These are phyloP conservation scores for Epichloe amarillans DNA, from an alignment of 2,329 filamentous ascomycete species.

Conservation along the genomic window DNA sequence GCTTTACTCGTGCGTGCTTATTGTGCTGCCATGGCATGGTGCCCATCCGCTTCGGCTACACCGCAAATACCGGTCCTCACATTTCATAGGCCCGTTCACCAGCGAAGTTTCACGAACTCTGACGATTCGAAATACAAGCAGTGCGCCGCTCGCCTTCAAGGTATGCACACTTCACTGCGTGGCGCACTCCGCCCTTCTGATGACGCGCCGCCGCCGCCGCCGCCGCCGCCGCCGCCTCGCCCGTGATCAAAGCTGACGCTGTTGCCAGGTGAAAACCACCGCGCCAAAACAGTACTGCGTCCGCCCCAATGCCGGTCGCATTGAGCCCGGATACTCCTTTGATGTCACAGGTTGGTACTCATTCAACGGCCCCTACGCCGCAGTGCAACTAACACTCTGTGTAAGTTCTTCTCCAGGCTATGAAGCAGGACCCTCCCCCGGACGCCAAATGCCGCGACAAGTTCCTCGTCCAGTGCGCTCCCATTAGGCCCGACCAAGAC, in stretches of 20 bases:
- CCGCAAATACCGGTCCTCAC: slow-evolving; percentile 6
- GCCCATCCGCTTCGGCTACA: not conserved
- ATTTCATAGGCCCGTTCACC: slow-evolving; percentile 47
- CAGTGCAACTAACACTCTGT: slow-evolving; percentile 9
- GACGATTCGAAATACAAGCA: slow-evolving; percentile 51
- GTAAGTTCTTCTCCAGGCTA: slow-evolving; percentile 84
- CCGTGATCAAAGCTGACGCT: not conserved
- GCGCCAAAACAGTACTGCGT: slow-evolving; percentile 99
- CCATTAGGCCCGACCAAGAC: slow-evolving; percentile 72
- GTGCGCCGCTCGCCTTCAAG: slow-evolving; percentile 55
- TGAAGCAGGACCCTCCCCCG: slow-evolving; percentile 88
- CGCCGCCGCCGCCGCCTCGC: not conserved
- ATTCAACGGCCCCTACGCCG: not conserved
- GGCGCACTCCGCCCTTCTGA: not conserved
- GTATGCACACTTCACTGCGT: slow-evolving; percentile 27
- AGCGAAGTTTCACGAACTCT: slow-evolving; percentile 51
- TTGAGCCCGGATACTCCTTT: slow-evolving; percentile 79
- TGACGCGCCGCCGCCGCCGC: not conserved
- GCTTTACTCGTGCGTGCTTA: slow-evolving; percentile 67
- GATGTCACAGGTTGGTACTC: slow-evolving; percentile 65
- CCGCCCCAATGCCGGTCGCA: slow-evolving; percentile 88
- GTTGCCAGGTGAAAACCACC: slow-evolving; percentile 82
- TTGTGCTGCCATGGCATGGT: not conserved
- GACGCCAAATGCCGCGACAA: slow-evolving; percentile 94
- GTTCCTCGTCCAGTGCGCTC: slow-evolving; percentile 88